Base-by-base conservation (phyloP, 1,139 yeast genomes). In the Scheffersomyces segobiensis region DNA sequence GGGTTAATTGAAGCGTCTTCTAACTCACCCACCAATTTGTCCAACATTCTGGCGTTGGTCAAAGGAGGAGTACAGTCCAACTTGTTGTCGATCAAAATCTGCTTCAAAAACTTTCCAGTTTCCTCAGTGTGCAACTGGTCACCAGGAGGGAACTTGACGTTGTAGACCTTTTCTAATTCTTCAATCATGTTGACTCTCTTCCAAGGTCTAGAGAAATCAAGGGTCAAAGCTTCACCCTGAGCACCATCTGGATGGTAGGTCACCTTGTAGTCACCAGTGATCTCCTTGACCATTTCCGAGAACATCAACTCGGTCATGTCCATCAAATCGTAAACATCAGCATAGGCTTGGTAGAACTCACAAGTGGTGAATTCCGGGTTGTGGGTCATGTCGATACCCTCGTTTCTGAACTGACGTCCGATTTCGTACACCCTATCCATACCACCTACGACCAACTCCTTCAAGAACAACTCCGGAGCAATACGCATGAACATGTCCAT, bases 391-490 rank as follows among this genome's bases (percentile, higher is more conserved):
- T 95, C 99, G 60, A 95, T 93, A 78, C 98, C 98, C 80, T 95
- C 99, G 74, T 95, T 95, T 86, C 99, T 91, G 83, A 95, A 95
- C 80, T 95, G 98, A 80, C 98, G 93, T 62, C 99, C 99, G 71
- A 95, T 95, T 82, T 95, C 99, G 76, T 95, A 95, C 62, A 95
- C 99, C 80, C 98, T 88, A 75, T 95, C 98, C 86, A 95, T 83
- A 74, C 99, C 99, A 79, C 99, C 99, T 62, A 95, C 98, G 67
- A 95, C 97, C 68, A 95, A 87, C 83, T 93, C 96, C 82, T 95
- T 95, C 77, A 95, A 87, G 84, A 89, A 95, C 74, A 95, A 86
- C 81, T 95, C 99, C 59, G 99, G 99, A 53, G 99, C 99, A 78
- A 95, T 89, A 85, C 99, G 91, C 97, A 95, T 89, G 82, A 80